Evolutionary conservation across 106 monocot genomes (phyloP), one percentile per base, ranked within the genome.

Genomic region (Apostasia shenzhenica): DNA sequence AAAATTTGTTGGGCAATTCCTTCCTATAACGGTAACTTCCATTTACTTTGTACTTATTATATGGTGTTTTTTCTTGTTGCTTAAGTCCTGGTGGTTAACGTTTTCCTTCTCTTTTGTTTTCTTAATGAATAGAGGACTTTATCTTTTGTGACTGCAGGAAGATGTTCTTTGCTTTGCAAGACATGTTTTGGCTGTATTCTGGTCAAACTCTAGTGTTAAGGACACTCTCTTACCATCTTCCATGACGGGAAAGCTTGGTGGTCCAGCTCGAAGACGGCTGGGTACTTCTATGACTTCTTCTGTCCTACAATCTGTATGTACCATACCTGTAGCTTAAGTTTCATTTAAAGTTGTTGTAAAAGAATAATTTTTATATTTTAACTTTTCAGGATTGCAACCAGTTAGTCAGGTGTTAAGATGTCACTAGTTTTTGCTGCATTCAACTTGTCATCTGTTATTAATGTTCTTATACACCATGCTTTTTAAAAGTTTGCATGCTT

Each of bases 211-310:
- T 77, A 41, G 54, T 42, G 64, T 57, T 5, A 66, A 65, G 2
- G 73, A 71, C 57, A 68, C 13, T 54, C 45, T 62, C n/a, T 72
- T 91, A 70, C 86, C 91, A 3, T 49, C 42, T 72, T 88, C 88
- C 68, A 55, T 91, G 48, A 95, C 72, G 76, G 95, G 95, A 79
- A 95, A 77, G 77, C 91, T 95, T 77, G 95, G 95, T 63, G 95
- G 95, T 2, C 91, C 86, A 66, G 83, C 83, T 77, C 86, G 77
- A 66, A 39, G 95, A 39, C 88, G 95, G 2, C 77, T 95, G 70
- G 63, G 81, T 79, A 72, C 75, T 41, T 38, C 41, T 67, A 83
- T 74, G 6, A 82, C 82, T n/a, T 67, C 95, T 71, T 64, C 71
- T 57, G 80, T 95, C 59, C 48, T 91, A 61, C 80, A 86, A 70